Evolutionary conservation across 805 yeast genomes (phyloP).

Genomic region (Metschnikowia koreensis): DNA sequence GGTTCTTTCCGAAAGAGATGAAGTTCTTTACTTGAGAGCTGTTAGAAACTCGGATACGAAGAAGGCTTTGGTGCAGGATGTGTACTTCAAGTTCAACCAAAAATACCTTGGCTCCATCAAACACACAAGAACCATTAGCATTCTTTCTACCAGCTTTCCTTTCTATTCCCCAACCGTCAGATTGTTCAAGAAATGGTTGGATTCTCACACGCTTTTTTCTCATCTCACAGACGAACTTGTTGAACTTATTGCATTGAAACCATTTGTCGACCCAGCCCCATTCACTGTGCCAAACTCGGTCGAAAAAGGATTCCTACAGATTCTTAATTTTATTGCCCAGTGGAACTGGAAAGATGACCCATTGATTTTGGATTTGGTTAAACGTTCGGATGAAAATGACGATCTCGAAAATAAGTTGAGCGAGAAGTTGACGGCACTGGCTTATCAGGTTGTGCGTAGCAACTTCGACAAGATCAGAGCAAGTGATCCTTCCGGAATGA

Average conservation of each 20-base stretch:
- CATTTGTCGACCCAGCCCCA: slow-evolving; percentile 88
- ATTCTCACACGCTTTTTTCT: slow-evolving; percentile 68
- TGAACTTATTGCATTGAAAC: slow-evolving; percentile 78
- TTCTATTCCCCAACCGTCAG: slow-evolving; percentile 78
- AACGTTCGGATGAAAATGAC: slow-evolving; percentile 28
- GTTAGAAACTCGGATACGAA: slow-evolving; percentile 64
- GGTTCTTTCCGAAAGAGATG: slow-evolving; percentile 82
- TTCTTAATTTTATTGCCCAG: slow-evolving; percentile 62
- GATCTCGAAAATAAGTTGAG: slow-evolving; percentile 44
- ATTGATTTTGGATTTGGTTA: slow-evolving; percentile 72
- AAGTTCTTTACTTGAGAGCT: slow-evolving; percentile 66
- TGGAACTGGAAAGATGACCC: slow-evolving; percentile 98
- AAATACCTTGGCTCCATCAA: slow-evolving; percentile 65
- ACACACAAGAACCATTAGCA: slow-evolving; percentile 77
- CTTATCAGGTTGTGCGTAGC: slow-evolving; percentile 58
- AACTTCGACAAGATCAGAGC: slow-evolving; percentile 69
- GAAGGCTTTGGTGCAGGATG: slow-evolving; percentile 55
- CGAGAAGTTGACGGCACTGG: slow-evolving; percentile 60
- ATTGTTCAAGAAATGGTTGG: slow-evolving; percentile 86
- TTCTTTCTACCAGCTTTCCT: slow-evolving; percentile 68
- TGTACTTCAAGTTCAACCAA: slow-evolving; percentile 63
- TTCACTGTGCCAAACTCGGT: slow-evolving; percentile 76
- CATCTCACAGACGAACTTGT: slow-evolving; percentile 77
- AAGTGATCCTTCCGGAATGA: slow-evolving; percentile 77
- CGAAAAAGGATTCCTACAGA: slow-evolving; percentile 76